Conservation (phyloP, 352 stramenopile species). For the Phytophthora meadii region DNA sequence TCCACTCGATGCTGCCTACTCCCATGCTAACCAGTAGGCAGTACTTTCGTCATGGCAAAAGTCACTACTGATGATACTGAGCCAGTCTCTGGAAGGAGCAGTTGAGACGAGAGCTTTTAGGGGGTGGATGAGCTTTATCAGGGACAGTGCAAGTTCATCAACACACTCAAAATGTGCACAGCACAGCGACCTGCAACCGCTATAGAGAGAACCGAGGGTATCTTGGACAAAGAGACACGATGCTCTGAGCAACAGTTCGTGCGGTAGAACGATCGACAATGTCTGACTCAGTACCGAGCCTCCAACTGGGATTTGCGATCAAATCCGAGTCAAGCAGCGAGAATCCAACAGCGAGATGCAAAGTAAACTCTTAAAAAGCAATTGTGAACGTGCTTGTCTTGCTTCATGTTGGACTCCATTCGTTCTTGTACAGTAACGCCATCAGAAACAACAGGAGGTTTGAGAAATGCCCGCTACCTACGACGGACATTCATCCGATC, state of each 20-base stretch:
- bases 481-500: conserved; percentile 17
- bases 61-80: no score
- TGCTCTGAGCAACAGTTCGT: conserved; percentile 1
- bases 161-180: not conserved
- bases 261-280: conserved; percentile 4
- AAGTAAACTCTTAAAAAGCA: not conserved
- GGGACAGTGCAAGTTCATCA: not conserved
- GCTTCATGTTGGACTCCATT: conserved; percentile 2
- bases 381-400: not conserved
- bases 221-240: not conserved
- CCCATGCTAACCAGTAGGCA: no score
- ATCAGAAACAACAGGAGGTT: not conserved
- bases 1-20: no score
- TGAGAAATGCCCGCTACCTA: conserved; percentile 9
- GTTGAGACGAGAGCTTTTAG: no score
- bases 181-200: not conserved
- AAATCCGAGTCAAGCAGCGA: conserved; percentile 5
- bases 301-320: conserved; percentile 16
- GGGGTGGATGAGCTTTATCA: no score
- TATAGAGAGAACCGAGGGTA: not conserved
- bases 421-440: not conserved
- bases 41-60: no score
- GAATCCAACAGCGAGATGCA: conserved; percentile 8
- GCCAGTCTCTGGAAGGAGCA: no score
- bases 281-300: conserved; percentile 3